Base-by-base conservation (phyloP, 1,139 yeast genomes). In the Pichia sp. region DNA sequence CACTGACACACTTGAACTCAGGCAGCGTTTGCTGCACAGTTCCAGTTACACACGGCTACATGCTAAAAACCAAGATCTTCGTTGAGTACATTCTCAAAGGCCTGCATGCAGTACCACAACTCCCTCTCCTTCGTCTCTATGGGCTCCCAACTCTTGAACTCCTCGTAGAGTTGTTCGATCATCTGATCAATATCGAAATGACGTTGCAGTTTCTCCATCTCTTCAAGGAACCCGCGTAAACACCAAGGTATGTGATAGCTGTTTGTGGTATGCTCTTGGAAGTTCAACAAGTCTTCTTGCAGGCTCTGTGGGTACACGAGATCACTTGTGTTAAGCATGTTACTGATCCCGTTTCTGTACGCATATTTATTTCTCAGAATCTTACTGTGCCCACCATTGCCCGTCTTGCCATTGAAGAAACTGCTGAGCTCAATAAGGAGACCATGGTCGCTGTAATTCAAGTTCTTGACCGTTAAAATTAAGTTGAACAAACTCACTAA, bases 161-260 rank as follows among this genome's bases (percentile, higher is more conserved):
- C 61, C 6, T 39, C 38, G 13, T 68, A 39, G 23, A 73, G 50
- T 17, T 60, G 59, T 4, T 45, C 40, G 11, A 67, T 41, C 32
- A 69, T 47, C 22, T 50, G 43, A 17, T 49, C 37, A 23, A 59
- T 58, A 8, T 60, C 58, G 17, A 71, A 58, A 48, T 73, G 69
- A 38, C 62, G 63, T 9, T 69, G 63, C 11, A 71, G 60, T 49
- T 65, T 40, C 66, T 46, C 68, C 15, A 73, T 55, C 46, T 72
- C 74, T 45, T 72, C 72, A 10, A 74, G 46, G 22, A 73, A 59
- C 0, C 80, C 79, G 19, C 79, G 52, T 24, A 74, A 54, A 47
- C 79, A 73, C 79, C 79, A 74, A 3, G 80, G 80, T 27, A 74
- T 55, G 30, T 73, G 68, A 46, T 64, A 74, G 6, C 74, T 75